Percentiles rank a stretch among this genome's conserved stretches.
These are phyloP conservation scores for Jatropha podagrica DNA, from an alignment of 441 rosid genomes.

Conservation along the genomic window DNA sequence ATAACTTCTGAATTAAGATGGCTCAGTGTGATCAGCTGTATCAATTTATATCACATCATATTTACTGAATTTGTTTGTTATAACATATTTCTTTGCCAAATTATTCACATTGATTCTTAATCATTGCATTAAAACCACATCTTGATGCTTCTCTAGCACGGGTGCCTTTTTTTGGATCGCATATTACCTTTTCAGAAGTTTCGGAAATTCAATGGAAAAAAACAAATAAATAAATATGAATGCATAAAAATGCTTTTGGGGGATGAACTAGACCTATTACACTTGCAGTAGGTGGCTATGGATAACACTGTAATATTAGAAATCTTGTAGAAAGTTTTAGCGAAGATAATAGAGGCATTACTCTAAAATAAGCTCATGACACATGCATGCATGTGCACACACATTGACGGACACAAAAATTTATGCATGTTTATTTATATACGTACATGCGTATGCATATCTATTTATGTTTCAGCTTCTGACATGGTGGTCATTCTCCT, in stretches of 20 bases:
- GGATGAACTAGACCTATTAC: too few species aligned
- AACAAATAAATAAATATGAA: too few species aligned
- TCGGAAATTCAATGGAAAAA: too few species aligned
- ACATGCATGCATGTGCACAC: neutral
- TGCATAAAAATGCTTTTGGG: too few species aligned
- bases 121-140: neutral
- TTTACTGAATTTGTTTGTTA: neutral
- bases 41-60: neutral
- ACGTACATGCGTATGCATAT: too few species aligned
- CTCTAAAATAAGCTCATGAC: neutral
- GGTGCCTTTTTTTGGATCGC: constrained; percentile 5
- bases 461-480: neutral
- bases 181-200: neutral
- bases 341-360: neutral
- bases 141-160: neutral
- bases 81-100: neutral
- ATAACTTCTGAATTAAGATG: neutral
- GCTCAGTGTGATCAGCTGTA: neutral
- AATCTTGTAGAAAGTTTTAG: neutral
- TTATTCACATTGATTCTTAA: neutral
- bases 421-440: neutral
- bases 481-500: neutral
- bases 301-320: neutral
- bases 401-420: neutral
- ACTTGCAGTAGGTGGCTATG: too few species aligned